These are phyloP conservation scores for Mimosa bimucronata DNA, from an alignment of 306 rosid genomes.

Conservation along the genomic window DNA sequence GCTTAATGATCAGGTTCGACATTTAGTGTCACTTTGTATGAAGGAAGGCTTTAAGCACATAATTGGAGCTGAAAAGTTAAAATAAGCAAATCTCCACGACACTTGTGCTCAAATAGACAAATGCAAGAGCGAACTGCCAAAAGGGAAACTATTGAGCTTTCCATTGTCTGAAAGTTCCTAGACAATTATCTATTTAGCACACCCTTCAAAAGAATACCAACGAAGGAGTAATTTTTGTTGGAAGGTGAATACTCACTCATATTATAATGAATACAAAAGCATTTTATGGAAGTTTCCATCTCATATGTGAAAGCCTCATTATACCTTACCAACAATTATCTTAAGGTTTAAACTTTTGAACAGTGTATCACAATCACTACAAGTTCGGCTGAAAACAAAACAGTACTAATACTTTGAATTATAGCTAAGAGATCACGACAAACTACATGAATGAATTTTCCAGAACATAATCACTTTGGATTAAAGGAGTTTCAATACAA, in stretches of 20 bases:
- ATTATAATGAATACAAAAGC: background rate
- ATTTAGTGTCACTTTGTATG: background rate
- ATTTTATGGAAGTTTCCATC: background rate
- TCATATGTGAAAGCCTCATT: background rate
- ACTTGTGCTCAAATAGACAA: background rate
- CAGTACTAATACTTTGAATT: background rate
- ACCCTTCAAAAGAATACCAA: background rate
- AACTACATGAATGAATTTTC: background rate
- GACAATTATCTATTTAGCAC: background rate
- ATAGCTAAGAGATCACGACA: background rate
- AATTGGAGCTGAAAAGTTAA: conserved; percentile 1
- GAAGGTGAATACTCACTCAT: background rate
- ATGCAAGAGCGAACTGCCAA: background rate
- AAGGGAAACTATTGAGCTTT: background rate
- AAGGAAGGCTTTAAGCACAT: background rate
- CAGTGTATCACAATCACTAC: background rate
- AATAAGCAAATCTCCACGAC: background rate
- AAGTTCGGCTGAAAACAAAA: background rate
- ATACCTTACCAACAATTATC: background rate
- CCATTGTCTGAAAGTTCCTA: background rate
- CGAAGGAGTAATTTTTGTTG: background rate
- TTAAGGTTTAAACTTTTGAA: background rate
- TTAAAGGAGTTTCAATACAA: background rate
- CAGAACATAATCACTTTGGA: background rate
- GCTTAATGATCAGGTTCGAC: background rate